These are phyloP conservation scores for Penicillium maclennaniae DNA, from an alignment of 495 filamentous ascomycete genomes.

Conservation along the genomic window DNA sequence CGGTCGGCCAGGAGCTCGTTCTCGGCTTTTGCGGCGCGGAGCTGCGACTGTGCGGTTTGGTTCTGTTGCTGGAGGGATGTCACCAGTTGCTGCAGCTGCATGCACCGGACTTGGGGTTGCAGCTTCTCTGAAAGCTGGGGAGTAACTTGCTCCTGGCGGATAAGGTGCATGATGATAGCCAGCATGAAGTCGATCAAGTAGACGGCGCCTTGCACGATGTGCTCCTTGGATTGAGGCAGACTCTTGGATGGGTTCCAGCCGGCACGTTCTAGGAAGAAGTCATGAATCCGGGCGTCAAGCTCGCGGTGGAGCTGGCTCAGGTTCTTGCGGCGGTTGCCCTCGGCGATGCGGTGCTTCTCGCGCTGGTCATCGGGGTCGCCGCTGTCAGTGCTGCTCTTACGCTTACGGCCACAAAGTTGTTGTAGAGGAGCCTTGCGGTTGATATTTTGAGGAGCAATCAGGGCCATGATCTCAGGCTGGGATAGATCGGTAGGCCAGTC, in stretches of 20 bases:
- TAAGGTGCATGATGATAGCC: slow-evolving; percentile 38
- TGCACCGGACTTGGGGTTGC: slow-evolving; percentile 41
- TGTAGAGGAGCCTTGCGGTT: slow-evolving; percentile 45
- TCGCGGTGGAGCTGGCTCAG: slow-evolving; percentile 43
- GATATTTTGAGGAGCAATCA: slow-evolving; percentile 40
- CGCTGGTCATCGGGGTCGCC: slow-evolving; percentile 41
- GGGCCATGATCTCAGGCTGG: slow-evolving; percentile 31
- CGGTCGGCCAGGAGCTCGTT: slow-evolving; percentile 37
- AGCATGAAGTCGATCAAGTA: slow-evolving; percentile 44
- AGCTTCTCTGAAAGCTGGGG: slow-evolving; percentile 42
- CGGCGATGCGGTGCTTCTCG: slow-evolving; percentile 46
- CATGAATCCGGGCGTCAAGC: slow-evolving; percentile 38
- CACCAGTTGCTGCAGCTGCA: slow-evolving; percentile 41
- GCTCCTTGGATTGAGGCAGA: slow-evolving; percentile 45
- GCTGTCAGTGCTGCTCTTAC: slow-evolving; percentile 38
- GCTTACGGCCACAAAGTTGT: slow-evolving; percentile 45
- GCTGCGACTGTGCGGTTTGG: slow-evolving; percentile 35
- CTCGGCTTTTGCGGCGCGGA: slow-evolving; percentile 38
- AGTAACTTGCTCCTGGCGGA: slow-evolving; percentile 39
- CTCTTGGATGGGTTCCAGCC: slow-evolving; percentile 47
- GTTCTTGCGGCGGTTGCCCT: slow-evolving; percentile 45
- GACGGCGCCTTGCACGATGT: slow-evolving; percentile 45
- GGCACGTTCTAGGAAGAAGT: slow-evolving; percentile 43
- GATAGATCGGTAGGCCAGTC: slow-evolving; percentile 41
- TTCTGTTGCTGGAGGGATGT: slow-evolving; percentile 40